A percentile compares a stretch with the other conserved stretches of the same genome.
Conservation (phyloP, 2,329 filamentous ascomycete genomes). For the Setomelanomma holmii region DNA sequence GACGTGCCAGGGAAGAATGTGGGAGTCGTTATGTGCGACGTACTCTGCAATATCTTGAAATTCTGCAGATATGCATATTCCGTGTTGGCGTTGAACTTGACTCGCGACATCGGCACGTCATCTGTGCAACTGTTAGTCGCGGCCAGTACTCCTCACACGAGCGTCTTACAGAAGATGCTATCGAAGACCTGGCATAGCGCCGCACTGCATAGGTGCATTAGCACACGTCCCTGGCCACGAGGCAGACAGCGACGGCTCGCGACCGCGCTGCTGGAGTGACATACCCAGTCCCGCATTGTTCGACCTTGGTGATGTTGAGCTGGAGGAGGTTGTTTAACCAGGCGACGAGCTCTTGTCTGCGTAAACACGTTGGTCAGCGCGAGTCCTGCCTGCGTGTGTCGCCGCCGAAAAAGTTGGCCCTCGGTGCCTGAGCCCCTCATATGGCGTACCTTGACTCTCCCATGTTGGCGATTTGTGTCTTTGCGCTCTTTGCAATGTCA, state of each 20-base stretch:
- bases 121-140: conserved; percentile 50
- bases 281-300: conserved; percentile 98
- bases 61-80: conserved; percentile 99
- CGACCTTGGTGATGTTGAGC: conserved; percentile 96
- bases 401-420: conserved; percentile 21
- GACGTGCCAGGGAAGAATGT: background rate
- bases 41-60: conserved; percentile 97
- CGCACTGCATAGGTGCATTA: conserved; percentile 67
- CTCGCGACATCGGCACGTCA: conserved; percentile 92
- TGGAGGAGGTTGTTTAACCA: conserved; percentile 98
- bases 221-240: conserved; percentile 8
- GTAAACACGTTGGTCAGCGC: conserved; percentile 23
- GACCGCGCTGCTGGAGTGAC: conserved; percentile 32
- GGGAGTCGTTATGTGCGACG: conserved; percentile 40
- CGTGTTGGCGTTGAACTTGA: conserved; percentile 97
- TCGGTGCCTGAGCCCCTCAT: conserved; percentile 19
- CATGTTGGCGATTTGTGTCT: conserved; percentile 53
- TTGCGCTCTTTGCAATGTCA: conserved; percentile 4
- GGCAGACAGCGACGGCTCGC: conserved; percentile 1
- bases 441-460: conserved; percentile 68
- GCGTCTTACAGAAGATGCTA: conserved; percentile 81
- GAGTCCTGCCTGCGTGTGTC: conserved; percentile 25
- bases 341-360: conserved; percentile 90
- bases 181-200: conserved; percentile 98
- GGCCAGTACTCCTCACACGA: background rate